Base-by-base conservation (phyloP, 2,329 filamentous ascomycete genomes). In the Trichoderma semiorbis region DNA sequence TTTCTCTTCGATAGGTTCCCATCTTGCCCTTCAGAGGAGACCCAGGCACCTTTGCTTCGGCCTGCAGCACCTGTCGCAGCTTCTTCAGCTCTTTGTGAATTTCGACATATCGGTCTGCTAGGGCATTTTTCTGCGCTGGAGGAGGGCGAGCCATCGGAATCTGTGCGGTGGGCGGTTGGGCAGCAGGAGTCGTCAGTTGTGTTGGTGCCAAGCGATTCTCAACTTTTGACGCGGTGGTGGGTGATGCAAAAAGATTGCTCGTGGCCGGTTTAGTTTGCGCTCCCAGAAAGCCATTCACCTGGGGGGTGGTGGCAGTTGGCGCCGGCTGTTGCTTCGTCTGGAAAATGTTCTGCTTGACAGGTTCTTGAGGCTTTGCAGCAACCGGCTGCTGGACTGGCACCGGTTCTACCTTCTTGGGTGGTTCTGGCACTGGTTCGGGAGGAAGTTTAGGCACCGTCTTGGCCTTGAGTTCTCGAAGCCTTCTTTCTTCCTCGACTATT, bases 41-140 rank as follows among this genome's bases (percentile, higher is more conserved):
- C 2, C 74, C 79, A 76, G 79, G 74, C 16, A 78, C 71, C 72
- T 91, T 88, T 26, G 84, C 82, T 76, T 89, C 89, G 5, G 85
- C 85, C 75, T 90, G 85, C 10, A 90, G 81, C 43, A 86, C 85
- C 72, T 88, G 95, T 21, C 95, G 85, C 18, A 90, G 83, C 70
- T 85, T 85, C 76, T 90, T 97, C 28, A 97, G 84, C 53, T 88
- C 88, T 72, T 88, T 84, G 77, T 95, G 93, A 30, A 96, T 88
- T 70, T 86, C 80, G 2, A 80, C 73, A 73, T 89, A 86, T 69
- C 85, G 82, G 73, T 88, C 84, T n/a, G 76, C 71, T 47, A 73
- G 32, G 14, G 75, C 26, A 21, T 12, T 34, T 24, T 67, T 74
- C 30, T 64, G 70, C 34, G 58, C 57, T 2, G 69, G 61, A 21